phyloP scores from a whole-genome alignment of 2,329 filamentous ascomycete genomes.

The Pseudopithomyces maydicus region DNA sequence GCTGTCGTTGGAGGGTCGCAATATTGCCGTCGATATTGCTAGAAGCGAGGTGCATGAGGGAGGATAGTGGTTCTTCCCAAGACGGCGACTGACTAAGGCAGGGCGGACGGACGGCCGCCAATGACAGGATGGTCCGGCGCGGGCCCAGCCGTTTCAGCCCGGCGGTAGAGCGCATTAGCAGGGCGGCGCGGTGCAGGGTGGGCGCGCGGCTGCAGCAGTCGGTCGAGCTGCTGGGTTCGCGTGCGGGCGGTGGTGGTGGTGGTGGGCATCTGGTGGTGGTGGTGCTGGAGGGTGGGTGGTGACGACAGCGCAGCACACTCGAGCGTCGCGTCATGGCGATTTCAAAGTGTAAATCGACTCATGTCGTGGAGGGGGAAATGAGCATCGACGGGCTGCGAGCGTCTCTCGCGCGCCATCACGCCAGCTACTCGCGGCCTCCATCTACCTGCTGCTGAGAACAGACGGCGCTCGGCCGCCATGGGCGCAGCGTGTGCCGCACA shows the following conservation, averaged over 20 bases:
- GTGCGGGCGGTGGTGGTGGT: too few relatives aligned
- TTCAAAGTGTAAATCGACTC: too few relatives aligned
- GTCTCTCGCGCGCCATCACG: background rate
- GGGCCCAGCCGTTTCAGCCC: slow-evolving; percentile 6
- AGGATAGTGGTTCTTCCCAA: background rate
- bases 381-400: background rate
- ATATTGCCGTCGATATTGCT: background rate
- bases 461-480: background rate
- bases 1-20: background rate
- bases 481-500: background rate
- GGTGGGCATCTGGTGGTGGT: too few relatives aligned
- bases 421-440: background rate
- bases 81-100: background rate
- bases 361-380: background rate
- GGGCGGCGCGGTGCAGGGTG: background rate
- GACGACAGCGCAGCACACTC: too few relatives aligned
- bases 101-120: background rate
- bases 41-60: background rate
- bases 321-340: too few relatives aligned
- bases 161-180: background rate
- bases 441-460: background rate
- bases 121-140: background rate
- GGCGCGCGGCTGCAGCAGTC: slow-evolving; percentile 4
- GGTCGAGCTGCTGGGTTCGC: too few relatives aligned
- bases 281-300: too few relatives aligned